Evolutionary conservation across 2,329 filamentous ascomycete species (phyloP).

Genomic region (Cladorrhinum sp.): DNA sequence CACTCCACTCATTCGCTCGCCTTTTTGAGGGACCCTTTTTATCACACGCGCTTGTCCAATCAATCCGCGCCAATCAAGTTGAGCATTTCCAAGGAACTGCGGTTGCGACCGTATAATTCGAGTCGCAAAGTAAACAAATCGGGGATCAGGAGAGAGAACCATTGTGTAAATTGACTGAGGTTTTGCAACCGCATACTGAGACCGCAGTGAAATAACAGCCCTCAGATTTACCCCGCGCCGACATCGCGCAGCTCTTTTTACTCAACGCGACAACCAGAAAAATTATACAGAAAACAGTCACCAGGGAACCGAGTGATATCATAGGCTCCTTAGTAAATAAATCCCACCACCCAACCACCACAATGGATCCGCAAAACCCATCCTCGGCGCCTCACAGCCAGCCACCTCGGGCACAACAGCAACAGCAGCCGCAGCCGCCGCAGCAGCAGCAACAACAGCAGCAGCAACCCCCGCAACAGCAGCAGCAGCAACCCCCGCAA

Average conservation of each 20-base stretch:
- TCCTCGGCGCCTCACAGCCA: conserved; percentile 51
- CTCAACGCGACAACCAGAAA: neutral
- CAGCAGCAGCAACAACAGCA: conserved; percentile 41
- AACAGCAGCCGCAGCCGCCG: conserved; percentile 46
- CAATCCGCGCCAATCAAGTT: conserved; percentile 32
- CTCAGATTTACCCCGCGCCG: neutral
- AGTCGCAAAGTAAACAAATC: conserved; percentile 30
- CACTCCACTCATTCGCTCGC: conserved; percentile 33
- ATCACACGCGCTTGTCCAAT: conserved; percentile 29
- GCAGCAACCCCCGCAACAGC: conserved; percentile 39
- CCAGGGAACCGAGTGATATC: neutral
- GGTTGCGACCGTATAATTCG: conserved; percentile 21
- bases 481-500: conserved; percentile 41
- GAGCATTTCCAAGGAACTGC: conserved; percentile 15
- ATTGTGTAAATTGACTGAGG: conserved; percentile 5
- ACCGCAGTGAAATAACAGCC: neutral
- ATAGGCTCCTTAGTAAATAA: neutral
- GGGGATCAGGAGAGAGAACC: conserved; percentile 8
- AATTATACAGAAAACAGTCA: neutral
- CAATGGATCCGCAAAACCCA: conserved; percentile 56
- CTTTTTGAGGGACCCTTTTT: conserved; percentile 8
- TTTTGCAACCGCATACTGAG: conserved; percentile 1
- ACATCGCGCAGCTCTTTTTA: neutral
- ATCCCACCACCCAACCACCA: conserved; percentile 8
- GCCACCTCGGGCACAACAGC: conserved; percentile 51